phyloP scores from a whole-genome alignment of 2,329 filamentous ascomycete genomes.

The Allantophomopsis cytisporea region DNA sequence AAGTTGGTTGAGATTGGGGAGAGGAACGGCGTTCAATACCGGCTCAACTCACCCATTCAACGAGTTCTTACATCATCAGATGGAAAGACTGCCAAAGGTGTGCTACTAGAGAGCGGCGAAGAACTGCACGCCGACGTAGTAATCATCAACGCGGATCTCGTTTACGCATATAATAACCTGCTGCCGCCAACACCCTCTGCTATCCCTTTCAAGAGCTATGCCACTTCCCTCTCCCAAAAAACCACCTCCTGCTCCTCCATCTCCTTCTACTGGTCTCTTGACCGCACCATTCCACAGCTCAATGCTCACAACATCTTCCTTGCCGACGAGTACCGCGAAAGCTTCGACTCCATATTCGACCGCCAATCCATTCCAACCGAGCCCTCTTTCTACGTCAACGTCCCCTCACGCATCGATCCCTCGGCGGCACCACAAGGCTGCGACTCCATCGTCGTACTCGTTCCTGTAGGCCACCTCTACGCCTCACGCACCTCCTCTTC shows the following conservation, averaged over 20 bases:
- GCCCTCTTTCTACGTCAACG: conserved; percentile 67
- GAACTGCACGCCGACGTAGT: conserved; percentile 50
- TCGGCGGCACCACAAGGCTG: conserved; percentile 50
- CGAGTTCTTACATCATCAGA: conserved; percentile 38
- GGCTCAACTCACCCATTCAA: conserved; percentile 42
- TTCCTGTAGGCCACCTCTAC: conserved; percentile 57
- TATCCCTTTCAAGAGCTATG: conserved; percentile 16
- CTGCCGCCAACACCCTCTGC: conserved; percentile 21
- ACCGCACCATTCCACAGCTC: conserved; percentile 45
- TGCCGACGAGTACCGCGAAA: conserved; percentile 56
- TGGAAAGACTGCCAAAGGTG: conserved; percentile 39
- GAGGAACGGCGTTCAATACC: conserved; percentile 46
- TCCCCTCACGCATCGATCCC: conserved; percentile 55
- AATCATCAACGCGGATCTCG: conserved; percentile 59
- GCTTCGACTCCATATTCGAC: conserved; percentile 67
- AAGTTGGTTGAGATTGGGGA: conserved; percentile 50
- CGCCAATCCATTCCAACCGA: conserved; percentile 50
- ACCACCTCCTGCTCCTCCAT: conserved; percentile 58
- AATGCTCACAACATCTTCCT: conserved; percentile 67
- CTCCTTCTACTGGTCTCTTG: conserved; percentile 64
- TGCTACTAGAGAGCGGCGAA: conserved; percentile 43
- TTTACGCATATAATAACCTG: conserved; percentile 62
- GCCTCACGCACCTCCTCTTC: conserved; percentile 23
- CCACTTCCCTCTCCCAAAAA: conserved; percentile 27
- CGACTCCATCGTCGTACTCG: conserved; percentile 56